These are phyloP conservation scores for Rhodomyrtus psidioides DNA, from an alignment of 441 rosid genomes.

Conservation along the genomic window DNA sequence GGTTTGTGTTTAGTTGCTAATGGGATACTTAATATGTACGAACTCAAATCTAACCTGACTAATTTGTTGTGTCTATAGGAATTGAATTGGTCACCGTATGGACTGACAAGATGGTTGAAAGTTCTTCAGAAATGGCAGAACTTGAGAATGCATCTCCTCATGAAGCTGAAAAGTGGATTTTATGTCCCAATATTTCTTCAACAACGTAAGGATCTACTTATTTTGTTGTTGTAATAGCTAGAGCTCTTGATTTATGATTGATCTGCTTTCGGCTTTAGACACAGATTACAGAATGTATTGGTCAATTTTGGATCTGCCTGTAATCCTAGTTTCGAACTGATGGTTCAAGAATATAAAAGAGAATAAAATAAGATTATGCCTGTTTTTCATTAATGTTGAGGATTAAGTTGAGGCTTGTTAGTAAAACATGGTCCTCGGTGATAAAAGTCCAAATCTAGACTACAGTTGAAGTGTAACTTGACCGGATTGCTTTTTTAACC, in stretches of 20 bases:
- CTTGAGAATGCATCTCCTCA: conserved; percentile 89
- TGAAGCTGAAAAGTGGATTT: conserved; percentile 86
- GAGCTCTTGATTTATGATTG: not conserved
- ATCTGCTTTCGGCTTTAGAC: not conserved
- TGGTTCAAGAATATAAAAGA: not conserved
- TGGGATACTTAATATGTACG: not conserved
- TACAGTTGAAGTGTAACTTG: not conserved
- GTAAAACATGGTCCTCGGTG: not conserved
- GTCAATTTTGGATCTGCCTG: not conserved
- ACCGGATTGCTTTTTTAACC: not conserved
- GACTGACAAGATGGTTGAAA: conserved; percentile 69
- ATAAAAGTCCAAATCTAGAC: not conserved
- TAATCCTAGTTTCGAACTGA: not conserved
- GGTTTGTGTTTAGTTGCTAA: not conserved
- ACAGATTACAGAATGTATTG: not conserved
- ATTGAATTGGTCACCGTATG: conserved; percentile 67
- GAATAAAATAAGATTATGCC: not conserved
- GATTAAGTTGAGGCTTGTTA: not conserved
- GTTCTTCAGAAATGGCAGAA: conserved; percentile 95
- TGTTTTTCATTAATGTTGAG: not conserved
- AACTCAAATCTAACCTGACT: conserved; percentile 6
- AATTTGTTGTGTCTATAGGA: conserved; percentile 38
- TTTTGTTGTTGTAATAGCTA: not conserved
- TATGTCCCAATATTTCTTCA: conserved; percentile 57
- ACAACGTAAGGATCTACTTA: conserved; percentile 48